Percentiles rank a stretch among this genome's conserved stretches.
phyloP scores from a whole-genome alignment of 345 rosid genomes.

The Lepidium africanum region DNA sequence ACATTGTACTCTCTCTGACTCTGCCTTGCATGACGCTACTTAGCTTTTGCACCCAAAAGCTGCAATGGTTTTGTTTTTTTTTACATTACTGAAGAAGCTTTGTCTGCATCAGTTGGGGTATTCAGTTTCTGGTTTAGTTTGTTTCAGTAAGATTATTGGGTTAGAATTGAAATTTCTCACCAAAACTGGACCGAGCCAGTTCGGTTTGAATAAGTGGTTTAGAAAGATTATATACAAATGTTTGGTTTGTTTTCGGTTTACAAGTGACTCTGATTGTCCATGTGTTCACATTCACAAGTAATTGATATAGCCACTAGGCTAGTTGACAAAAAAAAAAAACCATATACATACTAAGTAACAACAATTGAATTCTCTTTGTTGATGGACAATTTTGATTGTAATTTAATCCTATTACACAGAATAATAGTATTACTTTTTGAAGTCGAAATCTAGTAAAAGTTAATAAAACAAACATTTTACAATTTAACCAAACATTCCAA shows the following conservation, averaged over 20 bases:
- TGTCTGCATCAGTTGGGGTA: not conserved
- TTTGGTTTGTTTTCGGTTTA: not conserved
- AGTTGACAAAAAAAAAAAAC: too few species aligned
- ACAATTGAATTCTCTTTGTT: too few species aligned
- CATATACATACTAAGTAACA: too few species aligned
- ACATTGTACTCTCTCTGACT: constrained; percentile 21
- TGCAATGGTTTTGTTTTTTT: constrained; percentile 2
- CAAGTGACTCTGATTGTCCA: not conserved
- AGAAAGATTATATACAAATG: not conserved
- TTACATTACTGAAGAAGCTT: constrained; percentile 4
- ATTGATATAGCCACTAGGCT: too few species aligned
- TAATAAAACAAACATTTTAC: too few species aligned
- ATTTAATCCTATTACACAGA: too few species aligned
- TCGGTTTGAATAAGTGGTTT: not conserved
- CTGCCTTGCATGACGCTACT: constrained; percentile 8
- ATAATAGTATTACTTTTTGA: too few species aligned
- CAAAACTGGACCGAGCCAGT: not conserved
- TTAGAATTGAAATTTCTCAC: not conserved
- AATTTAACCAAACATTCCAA: too few species aligned
- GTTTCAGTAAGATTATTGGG: not conserved
- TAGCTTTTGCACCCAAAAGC: constrained; percentile 17
- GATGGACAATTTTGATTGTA: too few species aligned
- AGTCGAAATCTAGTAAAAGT: too few species aligned
- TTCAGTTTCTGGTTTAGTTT: not conserved
- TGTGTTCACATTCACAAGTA: too few species aligned